Evolutionary conservation across 352 stramenopile species (phyloP).

Genomic region (Paralagenidium karlingii): DNA sequence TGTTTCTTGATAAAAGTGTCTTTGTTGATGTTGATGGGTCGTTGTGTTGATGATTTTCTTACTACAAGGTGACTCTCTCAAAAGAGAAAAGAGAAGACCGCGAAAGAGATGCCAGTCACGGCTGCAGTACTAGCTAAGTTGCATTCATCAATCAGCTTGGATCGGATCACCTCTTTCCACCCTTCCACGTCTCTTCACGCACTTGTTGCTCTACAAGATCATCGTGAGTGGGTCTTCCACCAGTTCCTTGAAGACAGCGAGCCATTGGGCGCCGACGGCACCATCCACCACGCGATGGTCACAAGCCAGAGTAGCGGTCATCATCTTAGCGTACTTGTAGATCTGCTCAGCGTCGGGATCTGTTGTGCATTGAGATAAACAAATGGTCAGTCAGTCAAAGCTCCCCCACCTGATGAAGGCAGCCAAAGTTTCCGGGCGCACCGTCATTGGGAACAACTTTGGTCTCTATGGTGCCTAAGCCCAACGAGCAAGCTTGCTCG

Average conservation of each 20-base stretch:
- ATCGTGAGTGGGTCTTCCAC: slow-evolving; percentile 96
- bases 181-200: too few relatives aligned
- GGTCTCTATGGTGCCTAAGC: slow-evolving; percentile 90
- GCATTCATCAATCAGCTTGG: too few relatives aligned
- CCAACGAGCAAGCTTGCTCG: slow-evolving; percentile 89
- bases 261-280: slow-evolving; percentile 92
- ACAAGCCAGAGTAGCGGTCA: slow-evolving; percentile 94
- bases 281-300: slow-evolving; percentile 97
- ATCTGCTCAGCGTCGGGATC: slow-evolving; percentile 68
- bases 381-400: not conserved
- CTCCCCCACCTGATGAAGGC: not conserved
- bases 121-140: too few relatives aligned
- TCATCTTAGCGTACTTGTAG: slow-evolving; percentile 84
- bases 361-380: slow-evolving; percentile 8
- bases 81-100: too few relatives aligned
- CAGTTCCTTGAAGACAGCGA: slow-evolving; percentile 92
- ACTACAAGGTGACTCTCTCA: too few relatives aligned
- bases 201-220: too few relatives aligned
- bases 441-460: slow-evolving; percentile 88
- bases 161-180: too few relatives aligned
- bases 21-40: too few relatives aligned
- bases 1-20: too few relatives aligned
- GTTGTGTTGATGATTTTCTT: too few relatives aligned
- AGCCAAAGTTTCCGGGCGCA: slow-evolving; percentile 6
- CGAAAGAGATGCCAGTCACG: too few relatives aligned